These are phyloP conservation scores for Rhizopus stolonifer DNA, from an alignment of 371 early-diverging fungal genomes.

Conservation along the genomic window DNA sequence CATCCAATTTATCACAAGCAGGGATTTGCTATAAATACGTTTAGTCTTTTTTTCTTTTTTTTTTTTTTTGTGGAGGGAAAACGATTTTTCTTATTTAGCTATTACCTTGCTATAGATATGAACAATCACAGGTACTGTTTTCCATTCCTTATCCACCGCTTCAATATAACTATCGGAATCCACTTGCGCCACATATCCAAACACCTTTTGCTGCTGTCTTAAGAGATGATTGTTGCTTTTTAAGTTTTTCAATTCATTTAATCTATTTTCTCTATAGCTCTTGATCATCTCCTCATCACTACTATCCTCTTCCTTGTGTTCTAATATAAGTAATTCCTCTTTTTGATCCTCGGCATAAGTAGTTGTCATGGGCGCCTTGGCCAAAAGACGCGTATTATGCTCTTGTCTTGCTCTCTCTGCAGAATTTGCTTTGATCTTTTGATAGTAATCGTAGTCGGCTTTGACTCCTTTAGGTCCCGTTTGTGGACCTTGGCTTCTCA, in stretches of 20 bases:
- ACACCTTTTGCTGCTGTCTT: slow-evolving; percentile 33
- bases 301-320: slow-evolving; percentile 28
- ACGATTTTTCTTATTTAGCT: neutral
- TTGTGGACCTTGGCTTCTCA: slow-evolving; percentile 36
- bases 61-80: slow-evolving; percentile 13
- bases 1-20: slow-evolving; percentile 40
- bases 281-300: slow-evolving; percentile 36
- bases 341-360: slow-evolving; percentile 42
- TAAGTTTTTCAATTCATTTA: slow-evolving; percentile 35
- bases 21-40: slow-evolving; percentile 27
- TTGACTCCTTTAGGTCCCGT: slow-evolving; percentile 64
- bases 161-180: slow-evolving; percentile 40
- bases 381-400: slow-evolving; percentile 40
- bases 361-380: slow-evolving; percentile 47
- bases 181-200: slow-evolving; percentile 44
- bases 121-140: slow-evolving; percentile 43
- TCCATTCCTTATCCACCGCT: slow-evolving; percentile 50
- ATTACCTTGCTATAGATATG: slow-evolving; percentile 51
- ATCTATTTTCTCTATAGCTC: slow-evolving; percentile 36
- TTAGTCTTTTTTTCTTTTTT: slow-evolving; percentile 2
- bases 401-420: slow-evolving; percentile 25
- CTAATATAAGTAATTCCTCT: slow-evolving; percentile 26
- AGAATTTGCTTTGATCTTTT: slow-evolving; percentile 21
- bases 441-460: slow-evolving; percentile 50
- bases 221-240: slow-evolving; percentile 21